Base-by-base conservation (phyloP, 2,329 filamentous ascomycete genomes). In the Monilinia aucupariae region DNA sequence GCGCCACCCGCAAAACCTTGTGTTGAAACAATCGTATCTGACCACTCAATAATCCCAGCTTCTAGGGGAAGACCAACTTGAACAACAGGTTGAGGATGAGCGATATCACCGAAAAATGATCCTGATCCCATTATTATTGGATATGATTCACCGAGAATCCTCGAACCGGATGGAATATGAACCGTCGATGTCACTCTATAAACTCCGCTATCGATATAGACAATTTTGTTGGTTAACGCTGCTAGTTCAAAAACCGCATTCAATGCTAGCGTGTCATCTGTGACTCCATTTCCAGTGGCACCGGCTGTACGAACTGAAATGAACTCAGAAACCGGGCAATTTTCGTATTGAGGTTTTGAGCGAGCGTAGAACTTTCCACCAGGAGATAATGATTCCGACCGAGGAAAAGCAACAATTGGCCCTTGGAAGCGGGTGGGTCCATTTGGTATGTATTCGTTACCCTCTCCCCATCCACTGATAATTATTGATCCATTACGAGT, bases 1-100 rank as follows among this genome's bases (percentile, higher is more conserved):
- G 85, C 86, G 67, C 71, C 87, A 1, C 82, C 78, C 27, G 82
- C 79, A 13, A 63, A 49, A 25, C 68, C 93, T 75, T 96, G 91
- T 20, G 67, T 73, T 20, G 64, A 70, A 54, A 90, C 77, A 41
- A 90, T 80, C 71, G 87, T 80, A 65, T 88, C 85, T 1, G 80
- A 82, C 76, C 84, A 83, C 71, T 90, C 85, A 6, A 89, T 78
- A 1, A 73, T 75, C 5, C 88, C 87, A 1, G 73, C 73, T 15
- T 88, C 79, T 3, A 85, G 84, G 2, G 76, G 74, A 22, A 88
- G 76, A 15, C 84, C 85, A 4, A 87, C 77, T 68, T 77, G 74
- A 13, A 85, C 72, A 25, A 85, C 75, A 1, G 81, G 75, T 50
- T 74, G 73, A 0, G 84, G 83, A 45, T 74, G 74, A 50, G 65